A percentile compares a stretch with the other conserved stretches of the same genome.
These are phyloP conservation scores for Paraphaeosphaeria sporulosa DNA, from an alignment of 2,329 filamentous ascomycete species.

Conservation along the genomic window DNA sequence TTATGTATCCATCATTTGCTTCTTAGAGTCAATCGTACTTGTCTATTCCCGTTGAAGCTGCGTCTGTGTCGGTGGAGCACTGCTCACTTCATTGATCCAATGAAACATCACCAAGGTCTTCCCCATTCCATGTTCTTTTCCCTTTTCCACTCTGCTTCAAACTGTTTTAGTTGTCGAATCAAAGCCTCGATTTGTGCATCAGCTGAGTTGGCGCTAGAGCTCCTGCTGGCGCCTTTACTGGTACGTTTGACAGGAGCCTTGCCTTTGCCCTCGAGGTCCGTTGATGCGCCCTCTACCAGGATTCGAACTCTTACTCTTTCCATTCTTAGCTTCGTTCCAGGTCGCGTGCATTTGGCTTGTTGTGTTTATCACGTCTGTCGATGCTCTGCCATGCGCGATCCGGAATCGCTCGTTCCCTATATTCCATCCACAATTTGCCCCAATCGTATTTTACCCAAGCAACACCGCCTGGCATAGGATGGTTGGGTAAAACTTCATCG, in stretches of 20 bases:
- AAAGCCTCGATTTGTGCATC: background rate
- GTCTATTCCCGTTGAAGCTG: no score
- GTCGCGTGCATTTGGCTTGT: background rate
- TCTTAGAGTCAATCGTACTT: background rate
- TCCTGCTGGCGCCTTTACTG: background rate
- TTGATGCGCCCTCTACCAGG: background rate
- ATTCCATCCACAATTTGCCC: conserved; percentile 5
- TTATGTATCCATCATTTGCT: background rate
- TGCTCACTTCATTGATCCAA: background rate
- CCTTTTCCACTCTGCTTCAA: background rate
- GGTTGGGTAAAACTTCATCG: background rate
- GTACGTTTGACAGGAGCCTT: background rate
- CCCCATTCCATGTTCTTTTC: background rate
- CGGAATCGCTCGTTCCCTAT: conserved; percentile 7
- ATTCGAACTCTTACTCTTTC: background rate
- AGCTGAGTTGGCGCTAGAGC: background rate
- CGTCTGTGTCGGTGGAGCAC: no score
- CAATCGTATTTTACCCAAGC: background rate
- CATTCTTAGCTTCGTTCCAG: background rate
- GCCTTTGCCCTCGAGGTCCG: background rate
- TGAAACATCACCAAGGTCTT: background rate
- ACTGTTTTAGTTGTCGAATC: background rate
- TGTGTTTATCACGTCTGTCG: conserved; percentile 2
- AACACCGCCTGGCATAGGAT: background rate
- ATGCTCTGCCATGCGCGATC: background rate